Percentiles rank a stretch among this genome's conserved stretches.
Evolutionary conservation across 2,329 filamentous ascomycete species (phyloP).

Genomic region (Fusarium sp.): DNA sequence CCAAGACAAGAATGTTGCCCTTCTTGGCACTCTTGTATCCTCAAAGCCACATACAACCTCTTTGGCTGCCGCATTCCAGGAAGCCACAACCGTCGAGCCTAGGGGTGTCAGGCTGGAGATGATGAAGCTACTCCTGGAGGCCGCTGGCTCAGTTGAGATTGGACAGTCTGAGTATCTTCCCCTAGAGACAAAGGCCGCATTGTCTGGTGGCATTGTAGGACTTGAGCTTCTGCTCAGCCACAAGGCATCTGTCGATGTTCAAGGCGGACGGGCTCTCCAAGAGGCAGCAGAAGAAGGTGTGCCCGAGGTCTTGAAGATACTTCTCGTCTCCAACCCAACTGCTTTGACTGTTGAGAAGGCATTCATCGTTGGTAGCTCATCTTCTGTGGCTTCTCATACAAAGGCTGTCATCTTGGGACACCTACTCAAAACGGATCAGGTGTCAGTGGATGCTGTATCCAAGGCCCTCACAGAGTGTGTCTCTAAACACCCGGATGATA

Average conservation of each 20-base stretch:
- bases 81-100: not conserved
- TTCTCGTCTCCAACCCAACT: not conserved
- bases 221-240: constrained; percentile 3
- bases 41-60: not conserved
- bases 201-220: not conserved
- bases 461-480: not conserved
- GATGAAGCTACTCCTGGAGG: not conserved
- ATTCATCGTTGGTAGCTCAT: constrained; percentile 1
- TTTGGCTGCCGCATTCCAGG: not conserved
- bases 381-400: not conserved
- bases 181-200: not conserved
- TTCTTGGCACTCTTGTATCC: not conserved
- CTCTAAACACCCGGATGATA: constrained; percentile 4
- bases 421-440: not conserved
- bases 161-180: constrained; percentile 11
- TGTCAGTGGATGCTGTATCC: not conserved
- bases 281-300: not conserved
- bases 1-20: not conserved
- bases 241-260: constrained; percentile 14
- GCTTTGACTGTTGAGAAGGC: not conserved
- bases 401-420: constrained; percentile 7
- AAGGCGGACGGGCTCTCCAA: constrained; percentile 1
- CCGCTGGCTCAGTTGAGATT: not conserved
- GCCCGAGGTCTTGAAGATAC: constrained; percentile 4
- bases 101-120: not conserved